A percentile compares a stretch with the other conserved stretches of the same genome.
Evolutionary conservation across 2,329 filamentous ascomycete genomes (phyloP).

Genomic region (Xylariales sp.): DNA sequence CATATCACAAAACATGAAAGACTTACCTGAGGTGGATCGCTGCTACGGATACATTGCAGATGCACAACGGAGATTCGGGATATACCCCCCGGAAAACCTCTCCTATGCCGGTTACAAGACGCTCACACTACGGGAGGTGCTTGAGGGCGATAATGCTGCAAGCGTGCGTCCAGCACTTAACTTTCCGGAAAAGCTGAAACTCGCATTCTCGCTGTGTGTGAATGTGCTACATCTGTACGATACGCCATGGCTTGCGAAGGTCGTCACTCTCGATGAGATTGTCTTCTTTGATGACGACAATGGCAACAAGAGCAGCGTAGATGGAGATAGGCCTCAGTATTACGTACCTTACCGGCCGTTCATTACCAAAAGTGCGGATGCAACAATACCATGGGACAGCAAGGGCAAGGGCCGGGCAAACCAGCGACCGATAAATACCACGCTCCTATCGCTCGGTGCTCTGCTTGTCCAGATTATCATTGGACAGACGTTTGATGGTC

Average conservation of each 20-base stretch:
- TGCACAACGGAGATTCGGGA: background rate
- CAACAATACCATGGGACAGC: too few species aligned
- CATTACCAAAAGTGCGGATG: background rate
- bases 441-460: background rate
- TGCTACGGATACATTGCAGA: slow-evolving; percentile 1
- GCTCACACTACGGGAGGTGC: background rate
- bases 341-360: background rate
- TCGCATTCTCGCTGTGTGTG: background rate
- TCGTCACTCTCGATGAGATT: slow-evolving; percentile 1
- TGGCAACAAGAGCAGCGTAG: background rate
- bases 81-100: background rate
- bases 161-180: background rate
- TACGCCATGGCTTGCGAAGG: background rate
- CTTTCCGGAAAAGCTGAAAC: background rate
- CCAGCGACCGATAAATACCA: background rate
- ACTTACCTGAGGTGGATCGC: background rate
- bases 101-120: background rate
- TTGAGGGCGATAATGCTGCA: background rate
- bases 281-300: background rate
- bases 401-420: too few species aligned
- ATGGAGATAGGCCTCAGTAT: too few species aligned
- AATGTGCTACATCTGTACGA: background rate
- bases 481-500: background rate
- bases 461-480: background rate
- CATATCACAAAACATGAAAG: background rate